Conservation (phyloP, 2,329 filamentous ascomycete species). For the Cercospora sp. region DNA sequence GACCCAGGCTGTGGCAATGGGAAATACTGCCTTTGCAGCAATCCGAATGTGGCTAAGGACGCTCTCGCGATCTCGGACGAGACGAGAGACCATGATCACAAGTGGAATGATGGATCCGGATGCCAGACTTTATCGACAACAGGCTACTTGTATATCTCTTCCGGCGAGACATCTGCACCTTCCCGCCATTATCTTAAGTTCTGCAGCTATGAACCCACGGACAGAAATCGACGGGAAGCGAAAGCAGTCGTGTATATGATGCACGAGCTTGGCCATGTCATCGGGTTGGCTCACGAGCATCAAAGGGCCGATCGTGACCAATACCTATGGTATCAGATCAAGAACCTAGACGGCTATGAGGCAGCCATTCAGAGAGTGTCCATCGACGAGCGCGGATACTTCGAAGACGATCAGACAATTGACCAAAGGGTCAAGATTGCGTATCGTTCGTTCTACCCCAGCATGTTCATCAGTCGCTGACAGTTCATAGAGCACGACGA, state of each 20-base stretch:
- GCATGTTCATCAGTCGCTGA: neutral
- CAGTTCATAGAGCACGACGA: neutral
- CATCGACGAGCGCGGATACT: conserved; percentile 3
- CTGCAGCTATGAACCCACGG: conserved; percentile 10
- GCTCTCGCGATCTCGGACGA: conserved; percentile 27
- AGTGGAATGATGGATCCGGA: conserved; percentile 17
- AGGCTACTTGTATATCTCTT: conserved; percentile 21
- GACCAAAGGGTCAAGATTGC: conserved; percentile 2
- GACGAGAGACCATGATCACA: conserved; percentile 21
- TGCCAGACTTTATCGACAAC: conserved; percentile 24
- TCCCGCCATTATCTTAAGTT: conserved; percentile 15
- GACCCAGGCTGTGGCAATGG: conserved; percentile 14
- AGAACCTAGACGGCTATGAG: conserved; percentile 17
- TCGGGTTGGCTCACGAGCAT: conserved; percentile 26
- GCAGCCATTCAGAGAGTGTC: neutral
- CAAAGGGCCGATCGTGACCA: conserved; percentile 21
- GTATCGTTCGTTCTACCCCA: neutral
- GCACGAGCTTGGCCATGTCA: conserved; percentile 25
- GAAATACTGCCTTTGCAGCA: conserved; percentile 9
- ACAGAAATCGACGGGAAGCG: neutral
- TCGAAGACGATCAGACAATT: neutral
- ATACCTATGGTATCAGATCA: conserved; percentile 17
- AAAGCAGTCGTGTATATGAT: conserved; percentile 15
- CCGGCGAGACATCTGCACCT: neutral
- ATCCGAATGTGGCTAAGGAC: conserved; percentile 8